These are phyloP conservation scores for Chalciporus sphaerocephalus DNA, from an alignment of 768 basidiomycete species.

Conservation along the genomic window DNA sequence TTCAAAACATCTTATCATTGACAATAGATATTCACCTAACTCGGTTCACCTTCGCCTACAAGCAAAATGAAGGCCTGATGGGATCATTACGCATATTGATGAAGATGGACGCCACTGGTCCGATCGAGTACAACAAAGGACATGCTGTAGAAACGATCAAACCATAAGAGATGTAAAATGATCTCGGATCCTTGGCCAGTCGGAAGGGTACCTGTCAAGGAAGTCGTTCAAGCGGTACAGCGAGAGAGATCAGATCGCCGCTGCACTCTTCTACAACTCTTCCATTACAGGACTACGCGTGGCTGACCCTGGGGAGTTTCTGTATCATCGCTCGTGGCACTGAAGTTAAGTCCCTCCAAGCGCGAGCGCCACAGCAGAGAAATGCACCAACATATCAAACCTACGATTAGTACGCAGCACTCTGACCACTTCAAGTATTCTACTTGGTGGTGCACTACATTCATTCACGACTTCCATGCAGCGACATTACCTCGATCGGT, in stretches of 20 bases:
- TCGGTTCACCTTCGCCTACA: no score
- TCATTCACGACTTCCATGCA: background rate
- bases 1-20: no score
- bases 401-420: conserved; percentile 1
- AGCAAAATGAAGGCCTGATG: no score
- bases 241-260: background rate
- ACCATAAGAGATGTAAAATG: no score
- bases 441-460: conserved; percentile 4
- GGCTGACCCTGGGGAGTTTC: background rate
- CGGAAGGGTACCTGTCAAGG: background rate
- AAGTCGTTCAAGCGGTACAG: background rate
- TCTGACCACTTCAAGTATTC: background rate
- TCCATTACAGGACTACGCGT: background rate
- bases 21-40: no score
- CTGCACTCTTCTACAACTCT: no score
- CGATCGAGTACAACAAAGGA: no score
- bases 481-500: background rate
- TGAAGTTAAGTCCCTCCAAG: background rate
- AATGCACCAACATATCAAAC: background rate
- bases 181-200: no score
- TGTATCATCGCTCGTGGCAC: background rate
- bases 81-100: no score
- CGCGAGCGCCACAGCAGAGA: conserved; percentile 1
- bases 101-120: no score
- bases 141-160: no score